phyloP scores from a whole-genome alignment of 1,284 basidiomycete species.

The Ustilago esculenta region DNA sequence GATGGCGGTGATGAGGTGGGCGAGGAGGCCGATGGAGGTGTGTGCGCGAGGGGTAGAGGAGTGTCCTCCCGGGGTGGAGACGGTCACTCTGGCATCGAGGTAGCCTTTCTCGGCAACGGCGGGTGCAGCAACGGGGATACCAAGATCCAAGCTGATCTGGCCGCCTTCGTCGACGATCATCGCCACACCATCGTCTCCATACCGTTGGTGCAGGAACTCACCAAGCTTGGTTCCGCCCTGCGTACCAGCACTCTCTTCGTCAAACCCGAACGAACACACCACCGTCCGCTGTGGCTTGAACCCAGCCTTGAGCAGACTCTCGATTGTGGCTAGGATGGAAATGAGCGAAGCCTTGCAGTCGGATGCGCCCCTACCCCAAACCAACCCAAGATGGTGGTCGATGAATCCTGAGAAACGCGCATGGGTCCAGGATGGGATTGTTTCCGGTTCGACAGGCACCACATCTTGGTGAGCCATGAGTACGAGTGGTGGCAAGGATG shows the following conservation, averaged over 20 bases:
- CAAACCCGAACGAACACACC: slow-evolving; percentile 75
- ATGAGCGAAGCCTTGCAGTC: slow-evolving; percentile 69
- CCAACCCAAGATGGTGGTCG: slow-evolving; percentile 68
- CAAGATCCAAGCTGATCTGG: slow-evolving; percentile 32
- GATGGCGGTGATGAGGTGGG: slow-evolving; percentile 72
- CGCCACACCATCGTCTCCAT: slow-evolving; percentile 48
- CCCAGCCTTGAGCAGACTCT: slow-evolving; percentile 68
- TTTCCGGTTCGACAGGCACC: slow-evolving; percentile 71
- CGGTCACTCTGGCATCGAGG: slow-evolving; percentile 61
- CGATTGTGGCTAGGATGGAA: slow-evolving; percentile 70
- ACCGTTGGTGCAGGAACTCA: slow-evolving; percentile 36
- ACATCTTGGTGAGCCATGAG: slow-evolving; percentile 76
- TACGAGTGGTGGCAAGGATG: slow-evolving; percentile 74
- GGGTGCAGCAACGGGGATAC: slow-evolving; percentile 67
- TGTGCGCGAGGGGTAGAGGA: slow-evolving; percentile 74
- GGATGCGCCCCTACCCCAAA: slow-evolving; percentile 69
- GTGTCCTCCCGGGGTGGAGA: slow-evolving; percentile 74
- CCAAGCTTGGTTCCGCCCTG: slow-evolving; percentile 59
- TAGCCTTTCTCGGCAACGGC: slow-evolving; percentile 76
- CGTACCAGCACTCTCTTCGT: slow-evolving; percentile 72
- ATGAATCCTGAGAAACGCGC: slow-evolving; percentile 70
- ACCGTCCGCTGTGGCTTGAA: slow-evolving; percentile 69
- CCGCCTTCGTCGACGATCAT: slow-evolving; percentile 64
- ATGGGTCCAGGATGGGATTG: slow-evolving; percentile 70
- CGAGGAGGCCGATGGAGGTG: slow-evolving; percentile 74